Percentiles rank a stretch among this genome's conserved stretches.
phyloP scores from a whole-genome alignment of 352 stramenopile species.

The Albugo laibachii region DNA sequence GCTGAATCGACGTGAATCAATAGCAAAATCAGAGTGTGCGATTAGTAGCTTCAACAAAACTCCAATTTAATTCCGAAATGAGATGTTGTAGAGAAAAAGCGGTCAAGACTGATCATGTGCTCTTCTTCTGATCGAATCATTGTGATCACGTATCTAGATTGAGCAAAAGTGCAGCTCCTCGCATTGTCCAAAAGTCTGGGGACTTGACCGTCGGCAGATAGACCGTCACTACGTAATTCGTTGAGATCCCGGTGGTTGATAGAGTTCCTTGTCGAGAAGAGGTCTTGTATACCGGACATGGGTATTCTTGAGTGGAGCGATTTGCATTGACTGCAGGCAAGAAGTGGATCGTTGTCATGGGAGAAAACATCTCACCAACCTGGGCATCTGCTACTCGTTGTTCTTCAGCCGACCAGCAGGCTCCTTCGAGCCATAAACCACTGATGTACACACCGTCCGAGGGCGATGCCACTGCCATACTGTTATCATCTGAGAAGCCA shows the following conservation, averaged over 20 bases:
- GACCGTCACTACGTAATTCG: conserved; percentile 87
- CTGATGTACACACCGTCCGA: conserved; percentile 86
- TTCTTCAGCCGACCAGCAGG: conserved; percentile 63
- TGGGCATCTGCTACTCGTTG: conserved; percentile 60
- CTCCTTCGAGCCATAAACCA: conserved; percentile 76
- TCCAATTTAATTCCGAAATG: neutral
- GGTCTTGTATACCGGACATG: conserved; percentile 90
- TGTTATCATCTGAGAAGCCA: conserved; percentile 39
- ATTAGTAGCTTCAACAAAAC: neutral
- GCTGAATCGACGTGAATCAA: conserved; percentile 4
- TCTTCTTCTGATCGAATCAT: too few species aligned
- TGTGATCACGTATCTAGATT: conserved; percentile 65
- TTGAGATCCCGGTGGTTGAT: conserved; percentile 85
- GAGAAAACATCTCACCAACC: conserved; percentile 83
- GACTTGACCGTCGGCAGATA: conserved; percentile 69
- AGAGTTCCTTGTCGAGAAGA: conserved; percentile 81
- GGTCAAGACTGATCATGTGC: too few species aligned
- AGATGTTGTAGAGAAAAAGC: neutral
- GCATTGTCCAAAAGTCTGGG: conserved; percentile 84
- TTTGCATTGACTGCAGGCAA: conserved; percentile 63
- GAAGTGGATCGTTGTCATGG: conserved; percentile 83
- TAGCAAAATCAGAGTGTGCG: neutral
- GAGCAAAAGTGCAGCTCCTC: conserved; percentile 82
- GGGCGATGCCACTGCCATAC: conserved; percentile 29
- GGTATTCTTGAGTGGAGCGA: conserved; percentile 46